A percentile compares a stretch with the other conserved stretches of the same genome.
These are phyloP conservation scores for Serendipita sp. DNA, from an alignment of 1,284 basidiomycete species.

Conservation along the genomic window DNA sequence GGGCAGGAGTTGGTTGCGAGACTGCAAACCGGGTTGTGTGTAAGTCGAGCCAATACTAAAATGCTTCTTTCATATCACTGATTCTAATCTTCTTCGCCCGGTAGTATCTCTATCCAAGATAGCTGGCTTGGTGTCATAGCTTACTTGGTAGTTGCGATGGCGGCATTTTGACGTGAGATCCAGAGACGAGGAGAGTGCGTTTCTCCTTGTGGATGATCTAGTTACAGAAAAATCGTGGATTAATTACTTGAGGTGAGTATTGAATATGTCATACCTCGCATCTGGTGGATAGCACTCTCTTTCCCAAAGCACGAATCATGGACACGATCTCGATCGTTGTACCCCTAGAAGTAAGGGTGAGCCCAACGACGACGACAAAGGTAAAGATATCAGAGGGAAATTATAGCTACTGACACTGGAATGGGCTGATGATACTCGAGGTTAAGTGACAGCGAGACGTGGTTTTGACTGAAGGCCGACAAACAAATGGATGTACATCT, in stretches of 20 bases:
- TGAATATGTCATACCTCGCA: neutral
- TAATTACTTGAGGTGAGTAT: neutral
- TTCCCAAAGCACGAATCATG: neutral
- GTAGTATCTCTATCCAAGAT: too few relatives aligned
- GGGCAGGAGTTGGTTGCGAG: neutral
- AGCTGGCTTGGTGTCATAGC: neutral
- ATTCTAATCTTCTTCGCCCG: neutral
- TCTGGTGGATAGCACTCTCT: neutral
- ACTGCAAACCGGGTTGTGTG: neutral
- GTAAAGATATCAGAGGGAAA: neutral
- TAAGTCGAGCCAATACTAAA: neutral
- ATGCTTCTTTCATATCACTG: neutral
- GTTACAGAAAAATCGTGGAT: neutral
- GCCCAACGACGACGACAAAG: neutral
- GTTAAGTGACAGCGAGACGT: neutral
- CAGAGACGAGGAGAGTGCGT: neutral
- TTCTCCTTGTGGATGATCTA: neutral
- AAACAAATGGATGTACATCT: neutral
- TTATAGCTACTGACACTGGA: neutral
- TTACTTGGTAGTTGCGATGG: neutral
- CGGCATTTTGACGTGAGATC: neutral
- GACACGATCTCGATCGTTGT: neutral
- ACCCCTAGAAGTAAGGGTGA: neutral
- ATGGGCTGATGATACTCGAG: neutral
- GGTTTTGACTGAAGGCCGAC: neutral